Evolutionary conservation across 2,329 filamentous ascomycete species (phyloP).

Genomic region (Pezicula rhizophila): DNA sequence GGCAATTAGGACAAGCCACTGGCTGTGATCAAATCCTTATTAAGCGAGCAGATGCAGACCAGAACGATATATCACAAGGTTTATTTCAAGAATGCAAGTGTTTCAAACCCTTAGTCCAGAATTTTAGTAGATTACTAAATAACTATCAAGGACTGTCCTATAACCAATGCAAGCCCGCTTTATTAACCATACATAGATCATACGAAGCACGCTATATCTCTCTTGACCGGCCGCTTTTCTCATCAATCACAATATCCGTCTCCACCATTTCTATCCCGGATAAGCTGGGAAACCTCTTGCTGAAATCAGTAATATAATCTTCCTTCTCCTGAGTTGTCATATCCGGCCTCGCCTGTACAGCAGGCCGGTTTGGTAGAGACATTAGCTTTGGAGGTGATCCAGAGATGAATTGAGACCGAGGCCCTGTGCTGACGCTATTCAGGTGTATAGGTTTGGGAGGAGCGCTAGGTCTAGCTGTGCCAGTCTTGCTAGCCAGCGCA

Average conservation of each 20-base stretch:
- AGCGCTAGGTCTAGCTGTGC: conserved; percentile 41
- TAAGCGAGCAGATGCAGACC: no score
- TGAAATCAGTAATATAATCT: conserved; percentile 67
- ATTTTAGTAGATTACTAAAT: background rate
- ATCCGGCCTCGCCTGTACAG: conserved; percentile 39
- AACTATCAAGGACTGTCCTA: background rate
- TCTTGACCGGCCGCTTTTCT: conserved; percentile 1
- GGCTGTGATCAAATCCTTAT: no score
- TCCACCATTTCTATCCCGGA: conserved; percentile 65
- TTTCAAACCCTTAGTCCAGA: background rate
- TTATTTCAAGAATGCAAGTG: no score
- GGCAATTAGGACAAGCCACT: no score
- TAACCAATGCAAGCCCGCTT: background rate
- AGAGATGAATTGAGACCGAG: conserved; percentile 27
- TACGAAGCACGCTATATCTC: conserved; percentile 3
- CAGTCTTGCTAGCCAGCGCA: conserved; percentile 24
- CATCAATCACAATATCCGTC: conserved; percentile 18
- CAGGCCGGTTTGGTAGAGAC: conserved; percentile 32
- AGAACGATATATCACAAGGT: no score
- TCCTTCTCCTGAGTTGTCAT: conserved; percentile 54
- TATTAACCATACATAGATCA: background rate
- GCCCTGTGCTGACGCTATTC: conserved; percentile 44
- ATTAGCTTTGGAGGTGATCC: conserved; percentile 35
- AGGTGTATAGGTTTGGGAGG: conserved; percentile 58
- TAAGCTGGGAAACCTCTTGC: conserved; percentile 80